Percentiles rank a stretch among this genome's conserved stretches.
phyloP scores from a whole-genome alignment of 352 stramenopile species.

The Phytophthora multivora region DNA sequence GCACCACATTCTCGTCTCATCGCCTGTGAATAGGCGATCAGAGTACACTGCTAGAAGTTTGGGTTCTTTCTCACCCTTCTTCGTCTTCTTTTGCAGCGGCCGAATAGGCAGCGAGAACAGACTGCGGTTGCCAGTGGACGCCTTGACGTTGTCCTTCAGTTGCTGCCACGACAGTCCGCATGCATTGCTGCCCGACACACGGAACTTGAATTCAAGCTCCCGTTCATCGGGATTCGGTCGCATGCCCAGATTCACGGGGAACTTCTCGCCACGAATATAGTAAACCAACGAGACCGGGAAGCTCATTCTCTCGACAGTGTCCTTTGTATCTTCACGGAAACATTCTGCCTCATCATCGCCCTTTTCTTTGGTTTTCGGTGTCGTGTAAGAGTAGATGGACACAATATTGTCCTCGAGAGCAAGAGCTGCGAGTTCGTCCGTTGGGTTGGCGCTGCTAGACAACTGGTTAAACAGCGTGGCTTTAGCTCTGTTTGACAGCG shows the following conservation, averaged over 20 bases:
- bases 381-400: constrained; percentile 61
- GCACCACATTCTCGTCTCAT: constrained; percentile 80
- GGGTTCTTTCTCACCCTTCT: constrained; percentile 24
- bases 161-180: constrained; percentile 59
- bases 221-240: constrained; percentile 26
- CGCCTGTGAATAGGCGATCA: constrained; percentile 75
- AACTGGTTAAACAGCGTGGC: constrained; percentile 63
- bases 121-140: constrained; percentile 62
- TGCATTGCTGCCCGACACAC: constrained; percentile 50
- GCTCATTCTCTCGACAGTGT: constrained; percentile 52
- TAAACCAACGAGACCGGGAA: constrained; percentile 77
- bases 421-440: constrained; percentile 65
- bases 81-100: constrained; percentile 24
- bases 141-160: constrained; percentile 62
- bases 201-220: constrained; percentile 54
- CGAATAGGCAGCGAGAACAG: constrained; percentile 72
- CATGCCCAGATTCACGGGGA: constrained; percentile 73
- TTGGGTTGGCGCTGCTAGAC: constrained; percentile 22
- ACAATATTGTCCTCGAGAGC: constrained; percentile 56
- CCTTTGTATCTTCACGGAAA: constrained; percentile 28
- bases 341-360: constrained; percentile 10
- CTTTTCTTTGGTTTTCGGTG: constrained; percentile 15
- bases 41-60: constrained; percentile 69
- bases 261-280: constrained; percentile 76
- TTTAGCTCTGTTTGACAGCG: constrained; percentile 52